Base-by-base conservation (phyloP, 176 grass and related monocot species). In the Zoysia japonica region DNA sequence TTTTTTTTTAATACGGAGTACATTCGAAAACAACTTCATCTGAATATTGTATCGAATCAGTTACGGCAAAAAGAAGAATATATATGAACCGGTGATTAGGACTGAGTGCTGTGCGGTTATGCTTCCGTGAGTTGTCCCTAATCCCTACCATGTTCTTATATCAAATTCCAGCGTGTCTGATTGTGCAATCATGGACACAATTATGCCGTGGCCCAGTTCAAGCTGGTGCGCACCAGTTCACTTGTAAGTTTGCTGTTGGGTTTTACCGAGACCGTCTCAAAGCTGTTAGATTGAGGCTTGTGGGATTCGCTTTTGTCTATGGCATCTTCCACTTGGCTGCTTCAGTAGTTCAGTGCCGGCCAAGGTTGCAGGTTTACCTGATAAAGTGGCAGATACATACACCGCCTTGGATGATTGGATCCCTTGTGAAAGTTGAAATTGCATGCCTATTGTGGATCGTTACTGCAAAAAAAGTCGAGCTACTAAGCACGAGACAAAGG, bases 151-250 rank as follows among this genome's bases (percentile, higher is more conserved):
- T 73, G 78, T 82, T 85, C 36, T 70, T 77, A 8, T 47, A 76
- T 40, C 43, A 39, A 82, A 76, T 46, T 77, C 55, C 87, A 87
- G 76, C 56, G 67, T 78, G 75, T 66, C 67, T 81, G 72, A 68
- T 52, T 78, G 74, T 35, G n/a, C 47, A 82, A 71, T 82, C 52
- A 83, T 81, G 55, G 38, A 60, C 70, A 49, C 38, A 82, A 82
- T 85, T 71, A 78, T 80, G 38, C 36, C 64, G 67, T 60, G 15
- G 3, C 41, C 20, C 72, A 50, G 75, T 61, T 84, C 50, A 50
- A 65, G 61, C 44, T 63, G 70, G 45, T 61, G 59, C 16, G 81
- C 52, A 78, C 19, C 50, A 67, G 67, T 46, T 78, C 62, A 44
- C 41, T 2, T 74, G 68, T 77, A 37, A 41, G 19, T 77, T 77